These are phyloP conservation scores for Pyricularia sp. DNA, from an alignment of 2,329 filamentous ascomycete species.

Conservation along the genomic window DNA sequence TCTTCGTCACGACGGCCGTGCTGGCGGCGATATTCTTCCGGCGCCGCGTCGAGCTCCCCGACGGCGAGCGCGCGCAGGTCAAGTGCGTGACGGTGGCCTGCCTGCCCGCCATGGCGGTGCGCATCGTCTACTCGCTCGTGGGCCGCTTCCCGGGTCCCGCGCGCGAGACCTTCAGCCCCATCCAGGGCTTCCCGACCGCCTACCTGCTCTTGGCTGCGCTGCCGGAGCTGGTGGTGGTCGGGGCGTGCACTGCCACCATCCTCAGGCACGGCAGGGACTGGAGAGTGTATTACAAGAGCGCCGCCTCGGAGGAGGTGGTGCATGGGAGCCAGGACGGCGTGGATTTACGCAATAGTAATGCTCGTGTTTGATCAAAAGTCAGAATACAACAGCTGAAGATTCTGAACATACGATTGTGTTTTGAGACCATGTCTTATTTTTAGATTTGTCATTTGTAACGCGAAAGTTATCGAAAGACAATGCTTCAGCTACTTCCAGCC, in stretches of 20 bases:
- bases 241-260: constrained; percentile 7
- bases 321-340: background rate
- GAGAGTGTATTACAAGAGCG: background rate
- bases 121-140: constrained; percentile 17
- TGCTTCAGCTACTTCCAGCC: background rate
- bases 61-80: constrained; percentile 18
- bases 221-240: constrained; percentile 19
- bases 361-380: background rate
- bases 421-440: background rate
- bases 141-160: constrained; percentile 10
- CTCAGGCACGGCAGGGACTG: constrained; percentile 5
- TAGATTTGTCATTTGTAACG: background rate
- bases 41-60: constrained; percentile 5
- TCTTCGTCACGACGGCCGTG: constrained; percentile 8
- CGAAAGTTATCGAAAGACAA: background rate
- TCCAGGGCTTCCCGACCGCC: constrained; percentile 15
- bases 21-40: constrained; percentile 10
- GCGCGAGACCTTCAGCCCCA: constrained; percentile 6
- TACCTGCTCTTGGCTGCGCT: constrained; percentile 21
- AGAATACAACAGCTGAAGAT: background rate
- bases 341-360: background rate
- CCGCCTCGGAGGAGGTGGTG: background rate
- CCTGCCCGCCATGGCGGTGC: constrained; percentile 17
- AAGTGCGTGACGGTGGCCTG: constrained; percentile 15
- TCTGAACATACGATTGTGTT: no score